Evolutionary conservation across 2,329 filamentous ascomycete species (phyloP), one percentile per base, ranked within the genome.

Genomic region (Cladophialophora psammophila): DNA sequence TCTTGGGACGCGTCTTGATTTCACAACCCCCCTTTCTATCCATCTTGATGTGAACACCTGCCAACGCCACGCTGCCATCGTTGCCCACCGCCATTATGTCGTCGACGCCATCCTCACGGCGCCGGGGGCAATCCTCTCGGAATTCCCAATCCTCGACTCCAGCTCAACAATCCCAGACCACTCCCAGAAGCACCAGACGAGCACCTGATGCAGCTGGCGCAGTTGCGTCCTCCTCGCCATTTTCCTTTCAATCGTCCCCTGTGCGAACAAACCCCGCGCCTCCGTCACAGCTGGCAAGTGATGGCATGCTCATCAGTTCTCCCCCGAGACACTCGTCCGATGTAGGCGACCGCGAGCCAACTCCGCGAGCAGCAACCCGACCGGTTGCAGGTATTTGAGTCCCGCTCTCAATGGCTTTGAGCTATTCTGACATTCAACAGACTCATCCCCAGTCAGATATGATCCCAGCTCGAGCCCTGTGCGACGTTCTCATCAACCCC

Each of bases 401-500:
- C 34, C 58, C 60, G 35, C 35, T 63, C 58, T 58, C 45, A 26
- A 32, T 59, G 35, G 40, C 34, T 13, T n/a, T 32, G 31, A 18
- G 60, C 32, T 7, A 18, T 6, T 69, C 78, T 62, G 75, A 60
- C 69, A 20, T 61, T 8, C 18, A 59, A 1, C 72, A 97, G 94
- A 94, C 75, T 98, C 94, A 0, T 98, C 94, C 0, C 94, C 94
- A 1, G 92, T 98, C 72, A 88, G 90, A 77, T 98, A 97, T 77
- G 92, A 92, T 64, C 89, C 93, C 40, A 97, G 93, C 79, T 97
- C 94, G 42, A 96, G 92, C 76, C 92, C 93, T 32, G 89, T 88
- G n/a, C 88, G 87, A 75, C 83, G 76, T 59, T 76, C 82, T 70
- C 80, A 81, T 60, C 80, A 76, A 57, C 79, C 85, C 64, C 88